A percentile compares a stretch with the other conserved stretches of the same genome.
These are phyloP conservation scores for Ustilago tritici DNA, from an alignment of 1,284 basidiomycete species.

Conservation along the genomic window DNA sequence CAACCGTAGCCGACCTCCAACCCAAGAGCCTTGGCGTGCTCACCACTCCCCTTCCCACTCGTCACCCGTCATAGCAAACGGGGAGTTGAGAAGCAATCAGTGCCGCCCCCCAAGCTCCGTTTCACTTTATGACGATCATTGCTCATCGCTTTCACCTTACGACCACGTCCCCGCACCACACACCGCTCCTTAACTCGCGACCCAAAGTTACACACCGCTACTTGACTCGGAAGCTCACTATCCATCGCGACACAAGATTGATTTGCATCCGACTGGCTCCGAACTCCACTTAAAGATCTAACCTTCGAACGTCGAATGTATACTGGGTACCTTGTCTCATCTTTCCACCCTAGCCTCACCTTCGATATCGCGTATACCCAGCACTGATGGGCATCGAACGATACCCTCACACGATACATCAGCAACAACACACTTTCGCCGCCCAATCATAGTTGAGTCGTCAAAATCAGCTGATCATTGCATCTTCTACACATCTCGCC, in stretches of 20 bases:
- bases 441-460: not conserved
- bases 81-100: not conserved
- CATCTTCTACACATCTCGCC: not conserved
- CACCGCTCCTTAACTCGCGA: not conserved
- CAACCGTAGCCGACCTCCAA: not conserved
- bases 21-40: constrained; percentile 20
- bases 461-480: not conserved
- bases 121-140: not conserved
- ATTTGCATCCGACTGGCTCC: not conserved
- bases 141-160: not conserved
- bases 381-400: not conserved
- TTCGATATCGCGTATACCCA: not conserved
- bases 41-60: not conserved
- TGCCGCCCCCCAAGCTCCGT: not conserved
- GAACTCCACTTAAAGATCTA: not conserved
- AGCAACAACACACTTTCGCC: not conserved
- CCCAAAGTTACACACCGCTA: not conserved
- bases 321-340: too few relatives aligned
- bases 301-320: not conserved
- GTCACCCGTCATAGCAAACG: not conserved
- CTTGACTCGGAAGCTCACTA: not conserved
- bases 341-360: not conserved
- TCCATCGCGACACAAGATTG: not conserved
- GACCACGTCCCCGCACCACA: not conserved
- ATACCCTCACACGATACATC: not conserved